Evolutionary conservation across 78 protist species (phyloP).

Genomic region (Tieghemostelium lacteum): DNA sequence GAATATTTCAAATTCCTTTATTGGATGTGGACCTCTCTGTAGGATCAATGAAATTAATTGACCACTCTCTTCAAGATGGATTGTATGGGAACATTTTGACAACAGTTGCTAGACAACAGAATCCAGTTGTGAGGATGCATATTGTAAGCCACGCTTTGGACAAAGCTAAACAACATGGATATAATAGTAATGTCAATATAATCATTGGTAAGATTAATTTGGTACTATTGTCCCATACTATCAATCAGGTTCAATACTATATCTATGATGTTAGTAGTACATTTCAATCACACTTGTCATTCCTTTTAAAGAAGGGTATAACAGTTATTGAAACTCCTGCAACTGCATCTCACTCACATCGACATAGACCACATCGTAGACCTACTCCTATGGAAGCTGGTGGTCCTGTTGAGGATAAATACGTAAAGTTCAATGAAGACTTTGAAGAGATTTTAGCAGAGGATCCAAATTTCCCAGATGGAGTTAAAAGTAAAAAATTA

Average conservation of each 20-base stretch:
- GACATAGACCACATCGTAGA: too few relatives aligned
- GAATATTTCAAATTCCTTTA: conserved; percentile 69
- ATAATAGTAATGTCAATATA: conserved; percentile 7
- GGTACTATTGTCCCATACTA: conserved; percentile 39
- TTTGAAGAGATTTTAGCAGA: background rate
- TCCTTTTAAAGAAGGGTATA: conserved; percentile 20
- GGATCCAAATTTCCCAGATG: conserved; percentile 1
- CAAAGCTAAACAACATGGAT: conserved; percentile 60
- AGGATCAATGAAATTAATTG: conserved; percentile 57
- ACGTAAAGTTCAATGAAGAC: background rate
- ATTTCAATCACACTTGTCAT: conserved; percentile 29
- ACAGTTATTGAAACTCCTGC: background rate
- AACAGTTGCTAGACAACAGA: conserved; percentile 10
- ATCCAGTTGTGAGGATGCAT: conserved; percentile 67
- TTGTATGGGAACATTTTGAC: conserved; percentile 25
- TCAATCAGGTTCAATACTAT: conserved; percentile 15
- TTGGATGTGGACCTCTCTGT: conserved; percentile 20
- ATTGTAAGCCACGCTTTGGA: conserved; percentile 21
- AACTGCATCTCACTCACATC: too few relatives aligned
- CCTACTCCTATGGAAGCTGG: background rate
- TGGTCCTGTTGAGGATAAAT: background rate
- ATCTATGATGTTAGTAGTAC: conserved; percentile 4
- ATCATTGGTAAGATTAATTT: conserved; percentile 39
- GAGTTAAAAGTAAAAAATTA: background rate
- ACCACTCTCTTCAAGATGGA: conserved; percentile 14